Conservation (phyloP, 345 rosid species). For the Brassica rapa region DNA sequence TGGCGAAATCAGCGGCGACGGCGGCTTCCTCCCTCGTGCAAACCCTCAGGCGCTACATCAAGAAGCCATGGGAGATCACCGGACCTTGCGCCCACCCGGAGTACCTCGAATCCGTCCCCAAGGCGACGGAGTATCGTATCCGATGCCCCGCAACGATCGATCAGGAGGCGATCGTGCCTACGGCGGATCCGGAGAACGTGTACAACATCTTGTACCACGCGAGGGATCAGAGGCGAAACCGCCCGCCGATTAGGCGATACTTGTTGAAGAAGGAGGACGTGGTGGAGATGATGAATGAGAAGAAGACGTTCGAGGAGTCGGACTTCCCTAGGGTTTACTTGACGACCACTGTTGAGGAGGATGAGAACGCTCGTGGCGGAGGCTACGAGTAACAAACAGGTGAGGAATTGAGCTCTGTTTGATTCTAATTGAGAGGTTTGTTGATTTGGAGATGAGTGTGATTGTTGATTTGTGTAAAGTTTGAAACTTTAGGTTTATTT, state of each 20-base stretch:
- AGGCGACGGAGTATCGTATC: constrained; percentile 70
- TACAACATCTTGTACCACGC: constrained; percentile 77
- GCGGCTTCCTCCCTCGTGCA: constrained; percentile 58
- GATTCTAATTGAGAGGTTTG: neutral
- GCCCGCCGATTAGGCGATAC: constrained; percentile 73
- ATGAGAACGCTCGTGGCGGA: constrained; percentile 56
- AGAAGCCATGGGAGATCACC: constrained; percentile 95
- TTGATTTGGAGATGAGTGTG: constrained; percentile 4
- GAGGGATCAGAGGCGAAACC: constrained; percentile 90
- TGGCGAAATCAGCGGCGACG: constrained; percentile 65
- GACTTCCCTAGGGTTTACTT: constrained; percentile 82
- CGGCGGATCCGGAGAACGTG: constrained; percentile 81
- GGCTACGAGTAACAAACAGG: constrained; percentile 63
- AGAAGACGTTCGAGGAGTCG: constrained; percentile 55
- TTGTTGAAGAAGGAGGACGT: constrained; percentile 72
- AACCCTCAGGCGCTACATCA: constrained; percentile 65
- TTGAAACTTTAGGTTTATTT: neutral
- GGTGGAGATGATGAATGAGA: constrained; percentile 76
- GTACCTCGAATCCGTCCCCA: constrained; percentile 58
- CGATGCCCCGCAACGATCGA: constrained; percentile 72
- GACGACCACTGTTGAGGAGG: constrained; percentile 70
- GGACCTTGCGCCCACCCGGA: constrained; percentile 94
- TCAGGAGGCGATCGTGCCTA: constrained; percentile 60
- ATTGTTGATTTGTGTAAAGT: neutral
- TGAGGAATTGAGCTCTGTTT: constrained; percentile 10